Conservation (phyloP, 2,329 filamentous ascomycete genomes). For the Sclerotiophoma versabilis region DNA sequence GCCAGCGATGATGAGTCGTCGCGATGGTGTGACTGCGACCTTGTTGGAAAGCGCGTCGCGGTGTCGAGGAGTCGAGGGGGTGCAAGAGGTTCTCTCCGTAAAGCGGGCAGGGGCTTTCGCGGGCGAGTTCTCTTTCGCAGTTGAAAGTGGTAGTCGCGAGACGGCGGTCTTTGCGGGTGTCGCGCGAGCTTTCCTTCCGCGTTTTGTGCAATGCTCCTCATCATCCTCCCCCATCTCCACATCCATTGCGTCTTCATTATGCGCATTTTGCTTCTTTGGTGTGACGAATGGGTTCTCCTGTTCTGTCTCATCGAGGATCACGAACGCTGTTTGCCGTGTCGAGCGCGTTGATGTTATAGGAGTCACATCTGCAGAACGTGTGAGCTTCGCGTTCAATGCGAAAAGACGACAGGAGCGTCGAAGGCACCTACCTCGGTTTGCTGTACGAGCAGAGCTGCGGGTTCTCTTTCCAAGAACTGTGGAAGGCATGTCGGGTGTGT, state of each 20-base stretch:
- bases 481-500: constrained; percentile 36
- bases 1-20: constrained; percentile 79
- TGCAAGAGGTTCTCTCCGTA: constrained; percentile 53
- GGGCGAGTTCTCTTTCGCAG: constrained; percentile 56
- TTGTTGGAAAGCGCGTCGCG: constrained; percentile 76
- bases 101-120: constrained; percentile 58
- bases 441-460: constrained; percentile 39
- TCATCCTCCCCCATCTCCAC: constrained; percentile 51
- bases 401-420: constrained; percentile 12
- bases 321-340: constrained; percentile 55
- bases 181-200: constrained; percentile 41
- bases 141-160: constrained; percentile 53
- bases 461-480: constrained; percentile 51
- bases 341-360: constrained; percentile 44
- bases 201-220: constrained; percentile 46
- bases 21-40: constrained; percentile 79
- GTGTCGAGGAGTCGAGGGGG: constrained; percentile 77
- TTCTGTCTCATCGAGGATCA: constrained; percentile 67
- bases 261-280: constrained; percentile 42
- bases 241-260: constrained; percentile 53
- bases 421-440: constrained; percentile 37
- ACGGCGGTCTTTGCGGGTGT: constrained; percentile 57
- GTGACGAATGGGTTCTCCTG: constrained; percentile 67
- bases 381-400: constrained; percentile 32
- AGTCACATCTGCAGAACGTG: constrained; percentile 33